Conservation (phyloP, 2,329 filamentous ascomycete species). For the Ophiostoma triangulosporum region DNA sequence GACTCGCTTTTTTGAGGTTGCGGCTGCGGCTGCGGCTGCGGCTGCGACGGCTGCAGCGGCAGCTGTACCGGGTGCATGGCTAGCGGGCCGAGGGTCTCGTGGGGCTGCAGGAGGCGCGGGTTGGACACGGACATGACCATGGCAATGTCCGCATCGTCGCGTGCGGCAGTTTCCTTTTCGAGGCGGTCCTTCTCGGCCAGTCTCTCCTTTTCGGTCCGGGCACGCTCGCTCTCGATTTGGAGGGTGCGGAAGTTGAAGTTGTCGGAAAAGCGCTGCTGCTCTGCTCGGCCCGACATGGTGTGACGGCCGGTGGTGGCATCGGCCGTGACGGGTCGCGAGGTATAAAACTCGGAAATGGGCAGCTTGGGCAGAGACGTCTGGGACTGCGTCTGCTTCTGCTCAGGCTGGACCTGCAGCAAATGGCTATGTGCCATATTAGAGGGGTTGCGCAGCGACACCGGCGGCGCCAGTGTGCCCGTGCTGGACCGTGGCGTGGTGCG, state of each 20-base stretch:
- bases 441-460: constrained; percentile 6
- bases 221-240: not conserved
- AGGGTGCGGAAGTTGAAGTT: not conserved
- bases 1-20: not conserved
- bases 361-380: not conserved
- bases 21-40: not conserved
- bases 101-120: not conserved
- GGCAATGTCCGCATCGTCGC: constrained; percentile 5
- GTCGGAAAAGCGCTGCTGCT: not conserved
- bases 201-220: not conserved
- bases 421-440: not conserved
- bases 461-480: constrained; percentile 7
- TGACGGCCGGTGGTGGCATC: not conserved
- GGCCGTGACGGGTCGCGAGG: not conserved
- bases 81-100: not conserved
- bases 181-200: not conserved
- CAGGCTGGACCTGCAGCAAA: not conserved
- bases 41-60: not conserved
- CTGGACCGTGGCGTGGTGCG: constrained; percentile 1
- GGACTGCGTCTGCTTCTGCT: not conserved
- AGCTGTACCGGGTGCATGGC: constrained; percentile 6
- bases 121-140: not conserved
- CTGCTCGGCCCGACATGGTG: not conserved
- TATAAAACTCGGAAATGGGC: constrained; percentile 2
- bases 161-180: not conserved